Conservation (phyloP, 176 grass and related monocot genomes). For the Aegilops longissima region DNA sequence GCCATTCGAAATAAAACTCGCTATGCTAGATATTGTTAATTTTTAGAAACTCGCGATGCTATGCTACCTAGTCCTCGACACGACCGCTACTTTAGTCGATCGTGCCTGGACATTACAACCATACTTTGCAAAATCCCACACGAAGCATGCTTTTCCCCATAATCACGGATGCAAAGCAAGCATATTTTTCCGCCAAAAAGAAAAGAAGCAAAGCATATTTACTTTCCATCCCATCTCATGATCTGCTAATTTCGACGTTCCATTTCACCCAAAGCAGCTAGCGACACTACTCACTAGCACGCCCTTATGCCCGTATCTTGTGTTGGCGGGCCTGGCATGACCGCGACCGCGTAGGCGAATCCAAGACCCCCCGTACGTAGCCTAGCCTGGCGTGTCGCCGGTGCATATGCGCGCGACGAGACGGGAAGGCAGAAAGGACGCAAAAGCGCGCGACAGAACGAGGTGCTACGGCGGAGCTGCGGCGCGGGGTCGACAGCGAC, state of each 20-base stretch:
- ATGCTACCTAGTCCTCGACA: too few relatives aligned
- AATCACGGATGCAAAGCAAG: too few relatives aligned
- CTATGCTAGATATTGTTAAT: too few relatives aligned
- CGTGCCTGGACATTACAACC: too few relatives aligned
- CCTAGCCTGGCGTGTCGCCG: background rate
- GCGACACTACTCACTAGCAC: background rate
- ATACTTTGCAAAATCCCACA: too few relatives aligned
- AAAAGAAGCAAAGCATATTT: too few relatives aligned
- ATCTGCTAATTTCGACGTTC: background rate
- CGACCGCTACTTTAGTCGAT: too few relatives aligned
- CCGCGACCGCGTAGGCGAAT: background rate
- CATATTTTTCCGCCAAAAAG: too few relatives aligned
- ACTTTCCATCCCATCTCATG: too few relatives aligned
- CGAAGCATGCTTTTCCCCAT: too few relatives aligned
- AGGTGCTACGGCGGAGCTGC: background rate
- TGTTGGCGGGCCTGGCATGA: background rate
- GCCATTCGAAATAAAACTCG: too few relatives aligned
- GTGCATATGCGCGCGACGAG: background rate
- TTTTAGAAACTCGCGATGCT: too few relatives aligned
- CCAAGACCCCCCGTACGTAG: background rate
- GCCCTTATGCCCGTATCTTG: background rate
- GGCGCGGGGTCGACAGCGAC: background rate
- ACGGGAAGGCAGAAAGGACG: background rate
- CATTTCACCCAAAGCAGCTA: background rate
- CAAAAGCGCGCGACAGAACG: slow-evolving; percentile 5